phyloP scores from a whole-genome alignment of 2,329 filamentous ascomycete species.

The Penicillium sp. region DNA sequence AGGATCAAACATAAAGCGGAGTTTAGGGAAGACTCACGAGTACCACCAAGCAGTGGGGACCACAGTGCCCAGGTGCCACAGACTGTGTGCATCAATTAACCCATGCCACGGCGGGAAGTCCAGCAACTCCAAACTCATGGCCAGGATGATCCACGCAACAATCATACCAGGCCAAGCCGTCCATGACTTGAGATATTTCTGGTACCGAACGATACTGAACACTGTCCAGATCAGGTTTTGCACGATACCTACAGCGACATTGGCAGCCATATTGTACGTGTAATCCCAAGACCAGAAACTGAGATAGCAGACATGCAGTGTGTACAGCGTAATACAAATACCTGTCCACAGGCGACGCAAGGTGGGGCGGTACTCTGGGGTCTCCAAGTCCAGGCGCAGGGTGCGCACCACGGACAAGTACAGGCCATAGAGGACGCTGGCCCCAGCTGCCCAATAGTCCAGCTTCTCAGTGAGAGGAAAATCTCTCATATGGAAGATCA shows the following conservation, averaged over 20 bases:
- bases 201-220: slow-evolving; percentile 75
- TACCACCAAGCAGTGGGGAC: slow-evolving; percentile 88
- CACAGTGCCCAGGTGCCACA: slow-evolving; percentile 96
- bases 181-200: slow-evolving; percentile 70
- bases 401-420: slow-evolving; percentile 82
- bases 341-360: slow-evolving; percentile 72
- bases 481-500: slow-evolving; percentile 90
- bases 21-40: slow-evolving; percentile 62
- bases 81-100: slow-evolving; percentile 84
- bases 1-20: neutral
- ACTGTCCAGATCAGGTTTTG: slow-evolving; percentile 83
- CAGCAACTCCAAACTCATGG: slow-evolving; percentile 92
- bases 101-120: slow-evolving; percentile 86
- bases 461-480: slow-evolving; percentile 83
- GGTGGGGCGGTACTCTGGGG: slow-evolving; percentile 48
- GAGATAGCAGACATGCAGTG: slow-evolving; percentile 76
- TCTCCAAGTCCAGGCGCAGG: slow-evolving; percentile 70
- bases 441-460: slow-evolving; percentile 94
- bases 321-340: slow-evolving; percentile 69
- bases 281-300: slow-evolving; percentile 90
- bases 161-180: slow-evolving; percentile 85
- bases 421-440: slow-evolving; percentile 83
- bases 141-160: slow-evolving; percentile 85
- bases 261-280: slow-evolving; percentile 96
- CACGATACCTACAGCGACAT: slow-evolving; percentile 75